A percentile compares a stretch with the other conserved stretches of the same genome.
phyloP scores from a whole-genome alignment of 108 stramenopile genomes.

The Schizochytrium sp. region DNA sequence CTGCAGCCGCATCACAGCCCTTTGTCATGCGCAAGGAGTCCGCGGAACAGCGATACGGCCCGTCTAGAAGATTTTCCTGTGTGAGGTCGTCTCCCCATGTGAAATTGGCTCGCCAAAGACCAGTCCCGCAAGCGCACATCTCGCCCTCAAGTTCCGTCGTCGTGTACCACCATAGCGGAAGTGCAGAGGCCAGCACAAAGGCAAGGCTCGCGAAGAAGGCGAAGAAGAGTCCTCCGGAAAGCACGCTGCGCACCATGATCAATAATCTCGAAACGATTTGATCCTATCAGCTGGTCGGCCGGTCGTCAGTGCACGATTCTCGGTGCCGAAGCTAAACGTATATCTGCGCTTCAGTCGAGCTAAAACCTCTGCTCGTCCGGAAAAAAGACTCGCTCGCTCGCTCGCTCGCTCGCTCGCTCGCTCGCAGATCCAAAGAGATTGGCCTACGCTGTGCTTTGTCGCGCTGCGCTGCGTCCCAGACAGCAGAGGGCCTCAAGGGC shows the following conservation, averaged over 20 bases:
- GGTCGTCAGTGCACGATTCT: too few relatives aligned
- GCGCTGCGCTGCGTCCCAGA: too few relatives aligned
- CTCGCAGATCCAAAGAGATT: too few relatives aligned
- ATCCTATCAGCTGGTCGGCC: too few relatives aligned
- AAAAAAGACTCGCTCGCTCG: too few relatives aligned
- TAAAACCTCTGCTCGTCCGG: too few relatives aligned
- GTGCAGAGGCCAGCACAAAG: background rate
- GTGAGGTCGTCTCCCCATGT: conserved; percentile 11
- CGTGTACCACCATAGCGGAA: conserved; percentile 17
- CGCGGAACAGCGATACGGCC: background rate
- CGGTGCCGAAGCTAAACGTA: too few relatives aligned
- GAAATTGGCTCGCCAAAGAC: conserved; percentile 6
- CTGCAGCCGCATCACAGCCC: background rate
- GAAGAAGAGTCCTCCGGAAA: background rate
- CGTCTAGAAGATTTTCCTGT: background rate
- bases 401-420: too few relatives aligned
- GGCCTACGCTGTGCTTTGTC: too few relatives aligned
- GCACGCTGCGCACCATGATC: background rate
- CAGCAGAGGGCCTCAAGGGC: too few relatives aligned
- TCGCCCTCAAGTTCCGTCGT: background rate
- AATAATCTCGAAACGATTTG: too few relatives aligned
- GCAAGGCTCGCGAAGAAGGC: background rate
- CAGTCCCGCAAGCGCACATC: conserved; percentile 5
- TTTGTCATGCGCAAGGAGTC: background rate
- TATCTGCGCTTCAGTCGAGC: too few relatives aligned